Evolutionary conservation across 2,329 filamentous ascomycete species (phyloP), one percentile per base, ranked within the genome.

Genomic region (Geosmithia morbida): DNA sequence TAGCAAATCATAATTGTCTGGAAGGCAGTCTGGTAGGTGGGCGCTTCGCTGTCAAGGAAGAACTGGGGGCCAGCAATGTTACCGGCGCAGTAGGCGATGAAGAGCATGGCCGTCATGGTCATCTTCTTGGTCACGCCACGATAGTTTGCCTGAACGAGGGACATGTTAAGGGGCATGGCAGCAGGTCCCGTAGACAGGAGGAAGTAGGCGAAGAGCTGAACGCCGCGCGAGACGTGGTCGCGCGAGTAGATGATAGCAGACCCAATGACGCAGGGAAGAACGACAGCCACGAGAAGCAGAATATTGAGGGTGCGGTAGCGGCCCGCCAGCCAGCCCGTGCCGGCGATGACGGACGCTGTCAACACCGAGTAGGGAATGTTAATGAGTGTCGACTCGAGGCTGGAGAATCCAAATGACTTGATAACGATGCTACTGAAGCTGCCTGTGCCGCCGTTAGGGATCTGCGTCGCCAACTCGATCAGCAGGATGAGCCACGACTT

Each of bases 361-460:
- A 80, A 64, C 14, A 77, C 51, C 1, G 74, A 77, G 51, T 77
- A 75, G 2, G 76, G 76, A 47, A 79, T 76, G 53, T 75, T 76
- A 57, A 81, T 68, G 30, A 78, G 67, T 17, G 72, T 68, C 1
- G 72, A 71, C 55, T 78, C 65, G 30, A 79, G 60, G 39, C 67
- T 66, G 0, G 70, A 71, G 56, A 77, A 78, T 8, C 72, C 71
- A 46, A 79, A 77, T 4, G 71, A 74, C 43, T 62, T 66, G 55
- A 78, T 66, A 47, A 78, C 71, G 37, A 78, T 66, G 54, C 77
- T 79, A 41, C 71, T 70, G 45, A 80, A 79, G 53, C 70, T 74
- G 53, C 75, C 71, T 1, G 74, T 77, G 20, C 78, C 77, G 30
- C 77, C 77, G 51, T 81, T 82, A 41, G 78, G 76, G 20, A 81